Base-by-base conservation (phyloP, 768 basidiomycete species). In the Tricholoma hemisulphureum region DNA sequence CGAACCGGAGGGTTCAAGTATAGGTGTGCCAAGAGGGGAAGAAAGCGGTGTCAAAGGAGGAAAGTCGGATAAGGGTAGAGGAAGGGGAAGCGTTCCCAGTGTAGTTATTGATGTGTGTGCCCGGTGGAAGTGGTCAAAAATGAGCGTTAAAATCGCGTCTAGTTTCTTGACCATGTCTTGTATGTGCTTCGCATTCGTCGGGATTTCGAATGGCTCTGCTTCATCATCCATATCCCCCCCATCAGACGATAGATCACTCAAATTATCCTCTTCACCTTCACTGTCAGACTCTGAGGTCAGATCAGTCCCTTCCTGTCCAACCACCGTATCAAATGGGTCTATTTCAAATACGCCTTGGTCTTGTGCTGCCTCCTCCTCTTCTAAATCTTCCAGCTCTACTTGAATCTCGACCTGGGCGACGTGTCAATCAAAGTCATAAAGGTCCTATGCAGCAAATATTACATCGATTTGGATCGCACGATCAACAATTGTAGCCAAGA, bases 381-480 rank as follows among this genome's bases (percentile, higher is more conserved):
- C 95, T 4, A 95, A 76, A 62, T 97, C 93, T 67, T 98, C 95
- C 3, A 94, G 68, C 65, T 95, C 94, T n/a, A 93, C 89, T 68
- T 97, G 95, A 29, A 99, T 95, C 73, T 99, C 96, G 24, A 97
- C 93, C 93, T 95, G 56, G 26, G 24, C 10, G 29, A 39, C 7
- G n/a, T 14, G 46, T 48, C 31, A 23, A 28, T 21, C 29, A 32
- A 18, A 9, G 16, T 6, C 53, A 24, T 18, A 52, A 14, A 29
- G 45, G 2, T 53, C 6, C 18, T 23, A 59, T 10, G 18, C 32
- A 56, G 51, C 3, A 10, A 7, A 58, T 29, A 52, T n/a, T 66
- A 95, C 96, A 71, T 99, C 97, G 57, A 99, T 95, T 72, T 95
- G 88, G 29, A 98, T 87, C 26, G 94, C 90, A n/a, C 94, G 86